Percentiles rank a stretch among this genome's conserved stretches.
phyloP scores from a whole-genome alignment of 768 basidiomycete genomes.

The Amanita rubescens region DNA sequence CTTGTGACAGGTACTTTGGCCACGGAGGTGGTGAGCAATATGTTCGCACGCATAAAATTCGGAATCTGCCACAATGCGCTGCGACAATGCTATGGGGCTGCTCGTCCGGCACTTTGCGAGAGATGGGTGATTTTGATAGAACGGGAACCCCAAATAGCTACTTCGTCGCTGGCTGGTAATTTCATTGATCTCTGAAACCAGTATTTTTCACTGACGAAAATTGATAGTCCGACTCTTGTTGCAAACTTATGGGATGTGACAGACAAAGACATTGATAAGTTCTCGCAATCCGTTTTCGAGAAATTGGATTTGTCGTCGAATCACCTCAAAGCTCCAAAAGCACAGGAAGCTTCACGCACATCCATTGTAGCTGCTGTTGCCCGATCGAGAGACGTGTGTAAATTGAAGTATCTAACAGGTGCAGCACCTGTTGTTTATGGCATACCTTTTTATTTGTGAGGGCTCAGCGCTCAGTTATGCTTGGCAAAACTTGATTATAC shows the following conservation, averaged over 20 bases:
- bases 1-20: constrained; percentile 78
- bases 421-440: constrained; percentile 95
- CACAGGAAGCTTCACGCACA: constrained; percentile 25
- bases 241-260: constrained; percentile 99
- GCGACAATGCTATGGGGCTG: constrained; percentile 98
- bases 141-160: constrained; percentile 91
- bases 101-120: constrained; percentile 81
- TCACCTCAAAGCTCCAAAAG: constrained; percentile 17
- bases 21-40: constrained; percentile 97
- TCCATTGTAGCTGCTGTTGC: constrained; percentile 71
- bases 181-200: constrained; percentile 19
- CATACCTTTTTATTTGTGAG: constrained; percentile 79
- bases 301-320: constrained; percentile 46
- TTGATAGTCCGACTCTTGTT: constrained; percentile 74
- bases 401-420: constrained; percentile 89
- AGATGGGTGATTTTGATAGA: constrained; percentile 93
- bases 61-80: constrained; percentile 78
- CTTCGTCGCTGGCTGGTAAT: constrained; percentile 93
- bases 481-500: too few relatives aligned
- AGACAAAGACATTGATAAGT: constrained; percentile 93
- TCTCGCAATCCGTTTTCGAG: constrained; percentile 79
- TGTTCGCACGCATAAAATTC: constrained; percentile 77
- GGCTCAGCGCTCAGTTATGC: too few relatives aligned
- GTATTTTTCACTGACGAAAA: background rate
- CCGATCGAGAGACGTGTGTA: constrained; percentile 71